Conservation (phyloP, 1,284 basidiomycete species). For the Hymenochaete sp. region DNA sequence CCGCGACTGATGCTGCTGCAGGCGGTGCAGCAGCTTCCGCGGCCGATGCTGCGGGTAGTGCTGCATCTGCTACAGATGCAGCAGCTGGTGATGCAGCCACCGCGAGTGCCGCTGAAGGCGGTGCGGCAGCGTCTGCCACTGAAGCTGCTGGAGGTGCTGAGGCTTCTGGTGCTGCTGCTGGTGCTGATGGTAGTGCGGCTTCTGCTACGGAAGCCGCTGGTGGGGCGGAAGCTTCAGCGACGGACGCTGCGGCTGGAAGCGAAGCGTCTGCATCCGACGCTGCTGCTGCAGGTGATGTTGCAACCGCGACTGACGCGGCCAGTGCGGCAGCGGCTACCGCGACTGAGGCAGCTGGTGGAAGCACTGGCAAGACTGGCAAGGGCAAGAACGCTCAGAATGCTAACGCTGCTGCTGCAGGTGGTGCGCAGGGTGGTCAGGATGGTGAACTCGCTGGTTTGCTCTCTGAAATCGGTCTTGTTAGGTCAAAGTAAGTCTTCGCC, state of each 20-base stretch:
- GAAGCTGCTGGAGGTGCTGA: background rate
- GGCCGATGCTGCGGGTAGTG: background rate
- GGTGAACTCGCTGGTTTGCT: background rate
- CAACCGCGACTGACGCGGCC: background rate
- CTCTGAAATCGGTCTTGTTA: background rate
- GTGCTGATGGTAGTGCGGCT: background rate
- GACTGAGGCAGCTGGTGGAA: background rate
- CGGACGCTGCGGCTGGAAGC: background rate
- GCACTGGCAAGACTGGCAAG: background rate
- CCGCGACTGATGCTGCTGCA: background rate
- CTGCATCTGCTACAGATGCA: background rate
- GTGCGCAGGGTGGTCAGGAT: background rate
- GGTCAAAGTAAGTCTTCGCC: background rate
- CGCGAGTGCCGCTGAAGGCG: background rate
- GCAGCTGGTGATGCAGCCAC: slow-evolving; percentile 2
- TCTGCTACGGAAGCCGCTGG: background rate
- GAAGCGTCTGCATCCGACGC: background rate
- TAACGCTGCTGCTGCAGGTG: background rate
- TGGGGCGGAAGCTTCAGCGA: background rate
- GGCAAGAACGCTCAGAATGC: slow-evolving; percentile 1
- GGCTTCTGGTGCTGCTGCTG: background rate
- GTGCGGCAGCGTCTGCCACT: background rate
- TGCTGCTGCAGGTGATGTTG: background rate
- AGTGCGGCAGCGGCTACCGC: background rate
- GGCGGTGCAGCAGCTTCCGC: background rate